Base-by-base conservation (phyloP, 2,329 filamentous ascomycete genomes). In the Ophiocordyceps camponoti-leonardi region DNA sequence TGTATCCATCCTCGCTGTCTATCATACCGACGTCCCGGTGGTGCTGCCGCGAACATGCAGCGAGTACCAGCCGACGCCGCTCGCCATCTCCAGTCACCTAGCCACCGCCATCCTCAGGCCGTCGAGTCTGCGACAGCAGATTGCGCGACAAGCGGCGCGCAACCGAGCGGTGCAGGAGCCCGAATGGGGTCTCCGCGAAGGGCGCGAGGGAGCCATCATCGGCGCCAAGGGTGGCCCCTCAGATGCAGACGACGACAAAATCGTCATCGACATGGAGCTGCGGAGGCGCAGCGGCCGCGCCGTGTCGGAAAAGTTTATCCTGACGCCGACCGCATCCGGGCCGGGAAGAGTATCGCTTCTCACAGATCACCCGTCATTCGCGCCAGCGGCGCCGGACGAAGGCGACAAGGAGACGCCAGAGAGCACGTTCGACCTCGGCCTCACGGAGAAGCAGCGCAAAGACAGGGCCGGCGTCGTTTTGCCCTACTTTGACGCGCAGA, bases 401-500 rank as follows among this genome's bases (percentile, higher is more conserved):
- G 60, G 55, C 1, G 71, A 60, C 1, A 72, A 73, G 23, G 72
- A 72, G 31, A 69, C 77, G 48, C 74, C 76, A 5, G 75, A 78
- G 54, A 82, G 83, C 11, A 94, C 90, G 0, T 98, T 98, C 58
- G 82, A 83, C 51, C 64, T 98, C 4, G 81, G 82, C 0, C 66
- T 98, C 48, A 96, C 90, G 18, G 90, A 94, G 48, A 87, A 92
- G 67, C 92, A 98, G 66, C 75, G 83, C 54, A 72, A 73, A 51
- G 90, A 94, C 44, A 70, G 92, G 23, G 90, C 95, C 55, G 85
- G 83, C 0, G 85, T 98, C 10, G 84, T 96, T 39, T 61, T 96
- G 61, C 92, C 92, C 16, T 96, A 98, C 61, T 95, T 93, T 63
- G 92, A 98, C 67, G 92, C 92, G 22, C 92, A 98, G 71, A 85